Base-by-base conservation (phyloP, 805 yeast genomes). In the Nakazawaea wickerhamii region DNA sequence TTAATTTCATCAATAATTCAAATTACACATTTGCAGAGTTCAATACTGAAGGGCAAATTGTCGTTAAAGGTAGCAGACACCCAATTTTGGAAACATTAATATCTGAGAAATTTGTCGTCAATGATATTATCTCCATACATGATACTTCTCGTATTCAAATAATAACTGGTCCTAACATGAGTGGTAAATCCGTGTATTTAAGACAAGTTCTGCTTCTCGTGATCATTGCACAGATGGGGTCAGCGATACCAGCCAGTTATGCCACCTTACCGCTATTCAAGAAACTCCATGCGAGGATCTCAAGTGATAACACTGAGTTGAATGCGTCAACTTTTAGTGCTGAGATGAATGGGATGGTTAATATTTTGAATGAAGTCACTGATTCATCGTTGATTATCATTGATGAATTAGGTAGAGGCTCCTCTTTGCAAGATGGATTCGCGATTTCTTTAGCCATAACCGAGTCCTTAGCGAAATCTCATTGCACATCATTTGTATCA, bases 121-220 rank as follows among this genome's bases (percentile, higher is more conserved):
- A 73, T 52, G 68, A 68, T 48, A 57, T 68, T 1, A 57, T 59
- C 4, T 57, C 64, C 4, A 50, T 60, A 5, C 45, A 53, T 4
- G 61, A 58, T 8, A 55, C 61, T 6, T 69, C 76, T 3, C 50
- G 68, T 22, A 52, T 73, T 7, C 75, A 71, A 43, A 64, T 78
- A 2, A 64, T 78, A 4, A 77, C 82, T 0, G 83, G 84, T 1
- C 74, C 78, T 3, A 78, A 78, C 47, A 75, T 75, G 80, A 78
- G 81, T 38, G 84, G 84, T 2, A 79, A 78, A 50, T 77, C 83
- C 0, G 71, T 77, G 4, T 75, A 73, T 46, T 65, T 79, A 31
- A 69, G 70, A 39, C 80, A 76, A 48, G 62, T 74, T 6, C 76
- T 78, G 1, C 49, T 75, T 5, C 48, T 74, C 8, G 61, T 63